Evolutionary conservation across 441 rosid species (phyloP).

Genomic region (Mallotus japonicus): DNA sequence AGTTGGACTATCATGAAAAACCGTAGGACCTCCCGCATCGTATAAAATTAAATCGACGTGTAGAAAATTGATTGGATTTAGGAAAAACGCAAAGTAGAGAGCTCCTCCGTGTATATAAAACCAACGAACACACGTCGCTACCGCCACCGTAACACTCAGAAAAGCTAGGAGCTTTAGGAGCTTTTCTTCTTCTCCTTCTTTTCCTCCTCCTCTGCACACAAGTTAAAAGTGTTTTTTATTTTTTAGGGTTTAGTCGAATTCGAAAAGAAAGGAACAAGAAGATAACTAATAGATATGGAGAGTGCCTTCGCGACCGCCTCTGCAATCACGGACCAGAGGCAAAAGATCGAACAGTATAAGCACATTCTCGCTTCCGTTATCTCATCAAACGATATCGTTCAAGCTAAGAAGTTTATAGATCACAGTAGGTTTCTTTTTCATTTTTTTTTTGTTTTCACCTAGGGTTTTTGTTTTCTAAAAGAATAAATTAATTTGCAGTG

Average conservation of each 20-base stretch:
- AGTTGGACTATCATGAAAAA: no score
- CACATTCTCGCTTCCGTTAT: conserved; percentile 77
- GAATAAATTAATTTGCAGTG: conserved; percentile 38
- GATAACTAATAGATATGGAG: conserved; percentile 46
- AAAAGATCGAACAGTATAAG: conserved; percentile 97
- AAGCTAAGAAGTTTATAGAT: conserved; percentile 81
- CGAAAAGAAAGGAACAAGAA: neutral
- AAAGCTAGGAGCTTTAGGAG: no score
- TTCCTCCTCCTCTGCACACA: no score
- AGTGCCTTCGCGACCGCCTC: conserved; percentile 76
- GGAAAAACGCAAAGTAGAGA: neutral
- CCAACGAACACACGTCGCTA: no score
- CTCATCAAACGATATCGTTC: conserved; percentile 74
- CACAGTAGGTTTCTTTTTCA: conserved; percentile 49
- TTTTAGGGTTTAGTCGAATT: no score
- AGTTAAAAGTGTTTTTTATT: no score
- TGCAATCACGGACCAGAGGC: conserved; percentile 87
- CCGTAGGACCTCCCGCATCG: no score
- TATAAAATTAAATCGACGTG: neutral
- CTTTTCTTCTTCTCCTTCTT: no score
- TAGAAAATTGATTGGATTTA: neutral
- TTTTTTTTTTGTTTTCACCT: conserved; percentile 1
- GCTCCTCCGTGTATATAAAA: neutral
- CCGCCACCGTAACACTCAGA: no score
- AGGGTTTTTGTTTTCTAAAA: conserved; percentile 12